Conservation (phyloP, 2,329 filamentous ascomycete species). For the Fusarium citri region DNA sequence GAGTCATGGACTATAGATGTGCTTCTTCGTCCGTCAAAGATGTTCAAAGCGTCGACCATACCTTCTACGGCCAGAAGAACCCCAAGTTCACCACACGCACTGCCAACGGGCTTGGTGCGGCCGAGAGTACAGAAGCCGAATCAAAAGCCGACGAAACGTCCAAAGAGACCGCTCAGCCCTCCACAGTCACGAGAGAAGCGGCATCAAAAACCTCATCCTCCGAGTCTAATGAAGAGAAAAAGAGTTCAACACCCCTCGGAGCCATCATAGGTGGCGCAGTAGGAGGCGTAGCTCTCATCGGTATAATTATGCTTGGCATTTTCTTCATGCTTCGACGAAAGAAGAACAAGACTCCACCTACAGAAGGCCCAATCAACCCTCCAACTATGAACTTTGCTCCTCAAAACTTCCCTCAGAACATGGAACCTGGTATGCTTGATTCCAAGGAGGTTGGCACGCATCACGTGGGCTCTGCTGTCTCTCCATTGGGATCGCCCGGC, state of each 20-base stretch:
- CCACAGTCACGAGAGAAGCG: not conserved
- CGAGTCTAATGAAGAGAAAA: fast-evolving
- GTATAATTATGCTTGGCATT: not conserved
- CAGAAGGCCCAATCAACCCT: not conserved
- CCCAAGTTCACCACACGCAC: not conserved
- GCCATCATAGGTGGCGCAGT: not conserved
- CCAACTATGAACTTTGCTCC: not conserved
- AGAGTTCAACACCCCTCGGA: not conserved
- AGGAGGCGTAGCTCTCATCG: not conserved
- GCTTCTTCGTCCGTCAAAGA: not conserved
- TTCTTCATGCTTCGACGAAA: not conserved
- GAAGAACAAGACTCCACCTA: not conserved
- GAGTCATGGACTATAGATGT: not conserved
- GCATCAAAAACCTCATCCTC: not conserved
- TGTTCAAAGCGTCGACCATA: not conserved
- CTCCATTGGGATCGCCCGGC: not conserved
- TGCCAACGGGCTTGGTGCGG: not conserved
- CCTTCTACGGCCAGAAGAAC: not conserved
- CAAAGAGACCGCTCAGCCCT: fast-evolving
- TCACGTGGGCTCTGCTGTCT: not conserved
- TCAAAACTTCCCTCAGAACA: not conserved
- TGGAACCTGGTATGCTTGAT: not conserved
- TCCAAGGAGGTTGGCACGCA: not conserved
- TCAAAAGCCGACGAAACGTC: fast-evolving
- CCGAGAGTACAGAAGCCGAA: not conserved